Conservation (phyloP, 768 basidiomycete genomes). For the Pulveroboletus frians region DNA sequence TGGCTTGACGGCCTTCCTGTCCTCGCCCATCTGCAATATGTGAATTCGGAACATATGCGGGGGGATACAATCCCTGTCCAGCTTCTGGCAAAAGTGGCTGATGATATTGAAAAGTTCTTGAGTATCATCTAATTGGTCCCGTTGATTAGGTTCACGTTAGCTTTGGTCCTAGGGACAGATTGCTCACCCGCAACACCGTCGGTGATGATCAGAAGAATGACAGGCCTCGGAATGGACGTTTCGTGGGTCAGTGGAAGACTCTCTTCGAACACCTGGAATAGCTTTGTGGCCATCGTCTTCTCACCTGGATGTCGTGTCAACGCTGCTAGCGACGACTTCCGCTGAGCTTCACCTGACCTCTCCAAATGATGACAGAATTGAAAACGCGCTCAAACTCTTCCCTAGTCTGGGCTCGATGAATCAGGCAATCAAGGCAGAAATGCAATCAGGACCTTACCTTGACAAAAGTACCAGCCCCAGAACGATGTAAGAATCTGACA, state of each 20-base stretch:
- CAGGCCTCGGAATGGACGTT: conserved; percentile 4
- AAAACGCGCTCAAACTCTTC: conserved; percentile 18
- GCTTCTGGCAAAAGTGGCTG: conserved; percentile 4
- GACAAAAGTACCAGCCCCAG: background rate
- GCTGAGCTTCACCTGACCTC: conserved; percentile 8
- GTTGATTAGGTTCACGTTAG: background rate
- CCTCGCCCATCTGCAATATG: conserved; percentile 21
- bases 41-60: conserved; percentile 22
- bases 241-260: conserved; percentile 3
- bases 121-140: conserved; percentile 11
- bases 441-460: conserved; percentile 3
- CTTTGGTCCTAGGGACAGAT: background rate
- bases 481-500: conserved; percentile 17
- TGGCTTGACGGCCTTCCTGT: conserved; percentile 20
- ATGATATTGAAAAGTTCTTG: conserved; percentile 11
- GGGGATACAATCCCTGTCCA: conserved; percentile 6
- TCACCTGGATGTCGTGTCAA: conserved; percentile 5
- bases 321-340: background rate
- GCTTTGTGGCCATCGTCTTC: conserved; percentile 16
- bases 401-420: conserved; percentile 3
- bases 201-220: conserved; percentile 16
- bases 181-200: conserved; percentile 18
- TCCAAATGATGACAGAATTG: conserved; percentile 16
- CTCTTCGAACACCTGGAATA: conserved; percentile 17
- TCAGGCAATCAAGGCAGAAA: background rate